These are phyloP conservation scores for Aspergillus sp. DNA, from an alignment of 2,329 filamentous ascomycete genomes.

Conservation along the genomic window DNA sequence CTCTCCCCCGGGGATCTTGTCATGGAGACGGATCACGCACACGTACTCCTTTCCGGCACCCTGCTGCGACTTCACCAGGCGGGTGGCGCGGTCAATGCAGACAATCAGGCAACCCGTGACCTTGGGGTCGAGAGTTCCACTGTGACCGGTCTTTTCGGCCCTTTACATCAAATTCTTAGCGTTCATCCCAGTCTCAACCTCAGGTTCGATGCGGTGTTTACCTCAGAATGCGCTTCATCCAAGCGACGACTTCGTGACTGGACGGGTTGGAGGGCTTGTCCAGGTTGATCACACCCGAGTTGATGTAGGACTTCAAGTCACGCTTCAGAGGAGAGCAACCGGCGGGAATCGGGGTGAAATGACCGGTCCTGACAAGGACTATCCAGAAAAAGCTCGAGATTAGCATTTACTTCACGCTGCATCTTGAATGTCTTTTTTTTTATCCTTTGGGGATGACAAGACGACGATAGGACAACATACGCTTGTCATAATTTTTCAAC, in stretches of 20 bases:
- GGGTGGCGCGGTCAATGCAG: constrained; percentile 93
- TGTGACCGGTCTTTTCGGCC: constrained; percentile 96
- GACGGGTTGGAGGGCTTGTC: constrained; percentile 97
- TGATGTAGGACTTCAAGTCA: constrained; percentile 95
- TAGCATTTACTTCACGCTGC: neutral
- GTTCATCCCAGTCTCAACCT: neutral
- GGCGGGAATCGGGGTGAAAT: constrained; percentile 95
- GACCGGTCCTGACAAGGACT: constrained; percentile 90
- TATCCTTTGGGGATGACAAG: neutral
- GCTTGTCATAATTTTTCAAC: constrained; percentile 91
- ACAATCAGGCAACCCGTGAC: constrained; percentile 95
- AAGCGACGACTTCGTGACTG: constrained; percentile 97
- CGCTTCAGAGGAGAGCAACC: constrained; percentile 89
- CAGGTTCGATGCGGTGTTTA: constrained; percentile 40
- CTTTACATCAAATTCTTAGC: constrained; percentile 43
- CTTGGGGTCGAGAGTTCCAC: constrained; percentile 95
- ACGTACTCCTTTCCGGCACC: constrained; percentile 99
- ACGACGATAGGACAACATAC: constrained; percentile 54
- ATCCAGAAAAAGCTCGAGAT: constrained; percentile 13
- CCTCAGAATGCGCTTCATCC: constrained; percentile 97
- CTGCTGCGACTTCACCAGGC: constrained; percentile 98
- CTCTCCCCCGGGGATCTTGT: constrained; percentile 90
- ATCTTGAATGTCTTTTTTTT: neutral
- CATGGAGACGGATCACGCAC: constrained; percentile 89
- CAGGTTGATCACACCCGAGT: constrained; percentile 96